Percentiles rank a stretch among this genome's conserved stretches.
phyloP scores from a whole-genome alignment of 495 filamentous ascomycete genomes.

The Trichoderma gamsii region DNA sequence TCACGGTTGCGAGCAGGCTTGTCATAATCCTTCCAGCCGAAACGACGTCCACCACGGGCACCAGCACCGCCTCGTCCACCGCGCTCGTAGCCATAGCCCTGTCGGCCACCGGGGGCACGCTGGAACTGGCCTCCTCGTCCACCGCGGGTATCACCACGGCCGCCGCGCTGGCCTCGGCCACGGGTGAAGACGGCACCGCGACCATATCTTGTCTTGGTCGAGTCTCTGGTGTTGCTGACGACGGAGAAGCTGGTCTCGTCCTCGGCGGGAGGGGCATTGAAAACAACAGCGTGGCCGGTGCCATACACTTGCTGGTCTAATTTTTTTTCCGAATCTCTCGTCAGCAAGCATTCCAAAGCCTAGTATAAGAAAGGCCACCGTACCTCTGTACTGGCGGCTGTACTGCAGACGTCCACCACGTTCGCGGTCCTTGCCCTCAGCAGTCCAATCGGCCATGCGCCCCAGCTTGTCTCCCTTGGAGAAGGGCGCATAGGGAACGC shows the following conservation, averaged over 20 bases:
- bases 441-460: constrained; percentile 97
- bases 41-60: constrained; percentile 68
- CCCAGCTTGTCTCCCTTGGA: constrained; percentile 98
- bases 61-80: constrained; percentile 54
- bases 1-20: constrained; percentile 96
- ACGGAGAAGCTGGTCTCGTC: constrained; percentile 98
- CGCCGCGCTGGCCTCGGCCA: constrained; percentile 74
- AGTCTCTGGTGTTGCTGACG: constrained; percentile 85
- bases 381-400: constrained; percentile 88
- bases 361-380: constrained; percentile 20
- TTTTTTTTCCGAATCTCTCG: background rate
- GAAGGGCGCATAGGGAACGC: constrained; percentile 94
- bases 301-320: constrained; percentile 95
- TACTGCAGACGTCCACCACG: constrained; percentile 79
- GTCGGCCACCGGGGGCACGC: constrained; percentile 36
- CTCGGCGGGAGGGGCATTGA: constrained; percentile 83
- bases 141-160: constrained; percentile 61
- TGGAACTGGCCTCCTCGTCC: constrained; percentile 54
- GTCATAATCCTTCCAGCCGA: constrained; percentile 98
- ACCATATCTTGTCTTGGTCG: constrained; percentile 79
- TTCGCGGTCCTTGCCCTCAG: constrained; percentile 83
- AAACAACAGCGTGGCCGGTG: constrained; percentile 77
- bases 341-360: background rate
- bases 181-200: constrained; percentile 81
- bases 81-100: constrained; percentile 52